Conservation (phyloP, 306 rosid genomes). For the Comarum palustre region DNA sequence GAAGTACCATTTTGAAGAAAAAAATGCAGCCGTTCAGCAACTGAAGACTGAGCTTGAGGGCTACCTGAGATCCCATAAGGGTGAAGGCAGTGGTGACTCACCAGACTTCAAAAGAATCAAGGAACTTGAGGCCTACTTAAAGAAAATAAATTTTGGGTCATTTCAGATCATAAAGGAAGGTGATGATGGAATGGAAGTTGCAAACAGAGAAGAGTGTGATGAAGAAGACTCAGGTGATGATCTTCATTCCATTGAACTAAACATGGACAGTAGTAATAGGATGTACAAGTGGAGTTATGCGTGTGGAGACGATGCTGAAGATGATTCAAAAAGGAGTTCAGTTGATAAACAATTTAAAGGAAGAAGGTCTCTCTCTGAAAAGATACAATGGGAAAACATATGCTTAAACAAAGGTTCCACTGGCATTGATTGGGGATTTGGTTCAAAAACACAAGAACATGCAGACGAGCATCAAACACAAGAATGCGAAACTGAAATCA, state of each 20-base stretch:
- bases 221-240: slow-evolving; percentile 61
- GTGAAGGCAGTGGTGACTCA: slow-evolving; percentile 37
- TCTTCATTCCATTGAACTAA: slow-evolving; percentile 84
- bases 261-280: slow-evolving; percentile 60
- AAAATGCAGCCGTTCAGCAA: slow-evolving; percentile 68
- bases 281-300: slow-evolving; percentile 66
- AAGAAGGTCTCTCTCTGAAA: slow-evolving; percentile 68
- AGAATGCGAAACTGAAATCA: slow-evolving; percentile 39
- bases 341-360: slow-evolving; percentile 57
- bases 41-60: slow-evolving; percentile 62
- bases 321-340: slow-evolving; percentile 46
- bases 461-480: slow-evolving; percentile 39
- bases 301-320: slow-evolving; percentile 37
- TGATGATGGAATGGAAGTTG: slow-evolving; percentile 34
- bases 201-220: slow-evolving; percentile 36
- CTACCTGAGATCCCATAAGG: slow-evolving; percentile 41
- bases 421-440: slow-evolving; percentile 46
- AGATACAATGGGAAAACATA: slow-evolving; percentile 86
- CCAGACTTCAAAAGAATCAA: slow-evolving; percentile 45
- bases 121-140: slow-evolving; percentile 70
- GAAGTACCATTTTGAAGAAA: slow-evolving; percentile 81
- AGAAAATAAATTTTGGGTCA: slow-evolving; percentile 47
- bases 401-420: slow-evolving; percentile 63
- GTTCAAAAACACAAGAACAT: slow-evolving; percentile 38
- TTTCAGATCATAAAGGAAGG: slow-evolving; percentile 32